Evolutionary conservation across 495 filamentous ascomycete genomes (phyloP).

Genomic region (Penicillium simplicissimum): DNA sequence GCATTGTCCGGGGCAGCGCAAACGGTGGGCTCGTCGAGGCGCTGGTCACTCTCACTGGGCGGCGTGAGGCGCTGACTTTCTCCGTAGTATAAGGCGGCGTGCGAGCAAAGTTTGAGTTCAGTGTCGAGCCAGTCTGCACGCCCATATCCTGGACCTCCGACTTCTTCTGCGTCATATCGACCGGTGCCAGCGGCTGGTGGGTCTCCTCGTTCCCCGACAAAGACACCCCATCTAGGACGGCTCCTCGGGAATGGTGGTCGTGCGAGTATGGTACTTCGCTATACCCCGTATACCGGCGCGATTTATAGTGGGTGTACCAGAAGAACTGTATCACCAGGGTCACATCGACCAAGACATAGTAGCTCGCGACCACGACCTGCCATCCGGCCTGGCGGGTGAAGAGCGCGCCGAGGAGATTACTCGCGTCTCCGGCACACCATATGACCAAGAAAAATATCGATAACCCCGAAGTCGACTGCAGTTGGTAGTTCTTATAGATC

Average conservation of each 20-base stretch:
- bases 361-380: conserved; percentile 67
- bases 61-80: conserved; percentile 38
- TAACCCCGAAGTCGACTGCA: conserved; percentile 66
- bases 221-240: conserved; percentile 36
- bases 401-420: conserved; percentile 65
- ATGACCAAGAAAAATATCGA: conserved; percentile 69
- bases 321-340: conserved; percentile 64
- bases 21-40: conserved; percentile 34
- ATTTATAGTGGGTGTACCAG: conserved; percentile 63
- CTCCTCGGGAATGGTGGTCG: conserved; percentile 23
- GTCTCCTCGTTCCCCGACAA: conserved; percentile 24
- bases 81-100: conserved; percentile 43
- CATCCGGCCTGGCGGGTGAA: conserved; percentile 68
- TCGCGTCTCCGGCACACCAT: conserved; percentile 70
- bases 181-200: conserved; percentile 18
- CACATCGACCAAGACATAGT: conserved; percentile 70
- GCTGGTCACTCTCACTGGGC: conserved; percentile 28
- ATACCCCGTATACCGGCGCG: conserved; percentile 33
- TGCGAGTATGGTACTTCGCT: conserved; percentile 20
- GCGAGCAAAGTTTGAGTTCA: conserved; percentile 22
- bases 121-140: conserved; percentile 28
- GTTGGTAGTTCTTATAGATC: conserved; percentile 68
- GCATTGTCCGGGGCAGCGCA: conserved; percentile 44
- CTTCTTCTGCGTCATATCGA: conserved; percentile 23
- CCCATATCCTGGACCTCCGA: conserved; percentile 35